Base-by-base conservation (phyloP, 2,329 filamentous ascomycete species). In the Neonectria hederae region DNA sequence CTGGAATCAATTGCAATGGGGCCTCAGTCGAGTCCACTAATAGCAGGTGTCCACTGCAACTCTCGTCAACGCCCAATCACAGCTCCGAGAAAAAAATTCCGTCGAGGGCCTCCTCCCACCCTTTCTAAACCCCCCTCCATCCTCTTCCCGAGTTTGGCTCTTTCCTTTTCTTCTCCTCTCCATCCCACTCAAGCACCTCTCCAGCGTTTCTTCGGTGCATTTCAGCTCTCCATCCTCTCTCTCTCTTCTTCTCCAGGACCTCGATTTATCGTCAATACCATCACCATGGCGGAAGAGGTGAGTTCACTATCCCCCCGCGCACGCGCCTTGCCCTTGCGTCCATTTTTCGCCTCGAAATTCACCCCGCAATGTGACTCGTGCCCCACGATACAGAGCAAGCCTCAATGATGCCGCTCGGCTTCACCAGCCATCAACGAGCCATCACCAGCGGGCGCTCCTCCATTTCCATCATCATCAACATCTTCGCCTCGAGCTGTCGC, bases 261-360 rank as follows among this genome's bases (percentile, higher is more conserved):
- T 74, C 72, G 69, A 69, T 69, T 76, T 76, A 74, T 77, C 75
- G 77, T 75, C 73, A 76, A 82, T 80, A 79, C 78, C 78, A 78
- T 83, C 85, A 87, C 80, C 76, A 89, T 89, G 86, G 79, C 86
- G 75, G 85, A 87, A 69, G 84, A 86, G 77, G 85, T 87, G 82
- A 83, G 85, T 80, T 66, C 24, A 49, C 54, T 57, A 45, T 43
- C 42, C 46, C 32, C 53, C 63, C 46, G 65, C 66, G 66, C 71
- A 68, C 71, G 67, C 70, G 69, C 73, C 70, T 63, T 72, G 60
- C 64, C 65, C 68, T 71, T 74, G 68, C 69, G 72, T 72, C 76
- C 72, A 73, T 72, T 74, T 70, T 70, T 70, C 61, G 66, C 66
- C 74, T 72, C 72, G 75, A 76, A 78, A 75, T 76, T 68, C 80